Evolutionary conservation across 2,329 filamentous ascomycete species (phyloP), one percentile per base, ranked within the genome.

Genomic region (Penicillium psychrosexuale): DNA sequence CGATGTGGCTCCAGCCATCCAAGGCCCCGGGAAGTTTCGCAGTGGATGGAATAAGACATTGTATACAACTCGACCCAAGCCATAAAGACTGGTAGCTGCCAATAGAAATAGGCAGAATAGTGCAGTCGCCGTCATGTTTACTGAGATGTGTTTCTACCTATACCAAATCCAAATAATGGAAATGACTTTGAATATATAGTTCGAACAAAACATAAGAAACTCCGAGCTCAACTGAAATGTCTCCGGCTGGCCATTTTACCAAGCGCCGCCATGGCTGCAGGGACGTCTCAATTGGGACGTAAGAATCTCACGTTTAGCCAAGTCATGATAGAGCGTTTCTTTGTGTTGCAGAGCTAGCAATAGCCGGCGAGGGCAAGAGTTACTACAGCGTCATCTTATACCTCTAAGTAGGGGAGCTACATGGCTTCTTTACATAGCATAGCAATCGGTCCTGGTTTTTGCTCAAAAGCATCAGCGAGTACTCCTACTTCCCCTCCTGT

Each of bases 1-100:
- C 6, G 53, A 56, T 3, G 53, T 53, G 38, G 53, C 53, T 13
- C 53, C 53, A 11, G 53, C 48, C 40, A 48, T 59, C 37, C 34
- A 55, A 34, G 55, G 59, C 13, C 51, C 55, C 6, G 48, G 57
- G 34, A 60, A 60, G 2, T 43, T 57, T 24, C 55, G 57, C 24
- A 60, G 44, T 34, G 54, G 48, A 33, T 60, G 57, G 17, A 60
- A 50, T 22, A 55, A 59, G 0, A 54, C 15, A 52, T 54, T 56
- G 42, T 47, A 47, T 28, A 38, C 5, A 28, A 28, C 33, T 37
- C 33, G 33, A 24, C 45, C 33, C 7, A 47, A 38, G 24, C 33
- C 33, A 15, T 38, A 47, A 15, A 47, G n/a, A 19, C 45, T 7
- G 12, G 33, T n/a, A 15, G 33, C n/a, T 47, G n/a, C 12, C 8